Conservation (phyloP, 2,329 filamentous ascomycete genomes). For the Elsinoe ampelina region DNA sequence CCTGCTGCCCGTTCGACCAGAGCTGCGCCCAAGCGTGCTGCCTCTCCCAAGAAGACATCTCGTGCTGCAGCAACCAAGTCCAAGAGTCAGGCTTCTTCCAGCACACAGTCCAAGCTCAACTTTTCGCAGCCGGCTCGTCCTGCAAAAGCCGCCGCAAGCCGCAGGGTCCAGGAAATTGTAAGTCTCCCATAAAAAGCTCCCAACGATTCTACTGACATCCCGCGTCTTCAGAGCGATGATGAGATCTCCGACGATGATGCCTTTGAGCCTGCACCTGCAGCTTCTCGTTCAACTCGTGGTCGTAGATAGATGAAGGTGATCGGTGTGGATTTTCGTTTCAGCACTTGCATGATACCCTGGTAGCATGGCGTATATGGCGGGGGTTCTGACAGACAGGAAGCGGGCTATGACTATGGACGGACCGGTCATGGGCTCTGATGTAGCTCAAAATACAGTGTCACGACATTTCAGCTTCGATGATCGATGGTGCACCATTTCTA, state of each 20-base stretch:
- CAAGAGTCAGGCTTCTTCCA: constrained; percentile 19
- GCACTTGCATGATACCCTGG: constrained; percentile 5
- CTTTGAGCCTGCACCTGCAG: constrained; percentile 25
- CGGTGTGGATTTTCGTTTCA: background rate
- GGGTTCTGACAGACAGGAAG: background rate
- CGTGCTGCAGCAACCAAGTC: constrained; percentile 11
- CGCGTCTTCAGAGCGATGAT: constrained; percentile 24
- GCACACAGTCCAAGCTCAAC: constrained; percentile 33
- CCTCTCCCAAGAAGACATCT: constrained; percentile 24
- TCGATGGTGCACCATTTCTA: background rate
- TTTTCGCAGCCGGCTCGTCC: constrained; percentile 34
- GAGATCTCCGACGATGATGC: constrained; percentile 32
- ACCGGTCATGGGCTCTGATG: background rate
- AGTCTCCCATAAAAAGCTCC: constrained; percentile 16
- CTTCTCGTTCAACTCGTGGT: constrained; percentile 14
- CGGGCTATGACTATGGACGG: background rate
- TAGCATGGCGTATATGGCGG: constrained; percentile 2
- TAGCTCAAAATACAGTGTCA: background rate
- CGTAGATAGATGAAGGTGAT: constrained; percentile 9
- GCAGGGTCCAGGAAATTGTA: constrained; percentile 33
- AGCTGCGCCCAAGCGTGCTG: constrained; percentile 21
- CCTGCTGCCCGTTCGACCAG: constrained; percentile 20
- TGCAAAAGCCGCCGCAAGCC: constrained; percentile 22
- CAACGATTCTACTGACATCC: background rate
- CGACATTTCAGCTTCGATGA: background rate